Base-by-base conservation (phyloP, 2,329 filamentous ascomycete species). In the Geosmithia putterillii region DNA sequence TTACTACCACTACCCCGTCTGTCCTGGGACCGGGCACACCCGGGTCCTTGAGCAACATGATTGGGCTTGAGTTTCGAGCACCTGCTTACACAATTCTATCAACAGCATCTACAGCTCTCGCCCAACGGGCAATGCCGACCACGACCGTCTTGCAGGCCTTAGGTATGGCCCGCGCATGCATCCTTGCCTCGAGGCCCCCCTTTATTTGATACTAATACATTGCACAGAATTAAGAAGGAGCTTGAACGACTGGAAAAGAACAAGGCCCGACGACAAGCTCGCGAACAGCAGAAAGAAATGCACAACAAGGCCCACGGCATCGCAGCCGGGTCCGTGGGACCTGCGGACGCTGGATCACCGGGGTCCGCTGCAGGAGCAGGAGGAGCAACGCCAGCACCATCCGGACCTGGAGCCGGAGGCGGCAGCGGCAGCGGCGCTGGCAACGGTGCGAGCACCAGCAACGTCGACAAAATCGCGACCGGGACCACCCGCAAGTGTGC, bases 401-500 rank as follows among this genome's bases (percentile, higher is more conserved):
- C 28, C n/a, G n/a, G n/a, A n/a, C n/a, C n/a, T n/a, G n/a, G n/a
- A 12, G 6, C 6, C 28, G 28, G 28, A 32, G 28, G 28, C 28
- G 28, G 5, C 10, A 14, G 28, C 10, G 28, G 28, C 28, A 14
- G 28, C 28, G 15, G 15, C 28, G 28, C 15, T 14, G 15, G 28
- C 28, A 14, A 9, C 28, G 15, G 28, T 14, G 45, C 57, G 56
- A 20, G 50, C 50, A 14, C 28, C 28, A 32, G 28, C 28, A 32
- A 32, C 28, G 15, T 32, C 41, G 73, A 73, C 56, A 75, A 77
- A 56, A 66, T 71, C 54, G 67, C 69, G 46, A 74, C 67, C 40
- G 79, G 81, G 47, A 94, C 86, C 45, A 83, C 83, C 28, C 76
- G 94, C 54, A 96, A 96, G 68, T 98, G 92, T 66, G 92, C 92